Evolutionary conservation across 331 rosid genomes (phyloP).

Genomic region (Prunus yedoensis): DNA sequence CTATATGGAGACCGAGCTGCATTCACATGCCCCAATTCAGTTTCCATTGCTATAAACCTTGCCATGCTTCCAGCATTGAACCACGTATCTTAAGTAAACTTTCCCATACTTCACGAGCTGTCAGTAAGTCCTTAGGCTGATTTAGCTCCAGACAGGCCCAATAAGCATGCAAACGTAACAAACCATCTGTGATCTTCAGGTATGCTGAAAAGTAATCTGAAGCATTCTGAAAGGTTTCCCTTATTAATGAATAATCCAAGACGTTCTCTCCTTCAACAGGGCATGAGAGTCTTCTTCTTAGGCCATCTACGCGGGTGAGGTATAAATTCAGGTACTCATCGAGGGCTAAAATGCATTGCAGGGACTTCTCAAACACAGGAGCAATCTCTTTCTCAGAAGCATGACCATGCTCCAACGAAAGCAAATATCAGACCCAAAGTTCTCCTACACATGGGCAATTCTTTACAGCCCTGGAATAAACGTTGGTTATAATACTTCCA

Average conservation of each 20-base stretch:
- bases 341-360: slow-evolving; percentile 56
- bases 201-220: slow-evolving; percentile 75
- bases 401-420: slow-evolving; percentile 69
- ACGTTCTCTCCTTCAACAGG: slow-evolving; percentile 36
- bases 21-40: slow-evolving; percentile 60
- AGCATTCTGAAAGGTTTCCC: slow-evolving; percentile 87
- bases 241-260: slow-evolving; percentile 54
- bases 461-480: slow-evolving; percentile 77
- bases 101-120: slow-evolving; percentile 94
- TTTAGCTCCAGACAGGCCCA: slow-evolving; percentile 85
- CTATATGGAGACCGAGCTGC: slow-evolving; percentile 78
- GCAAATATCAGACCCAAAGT: slow-evolving; percentile 80
- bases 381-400: slow-evolving; percentile 74
- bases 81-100: slow-evolving; percentile 77
- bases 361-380: slow-evolving; percentile 66
- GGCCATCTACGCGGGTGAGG: slow-evolving; percentile 83
- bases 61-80: slow-evolving; percentile 82
- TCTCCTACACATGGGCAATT: slow-evolving; percentile 92
- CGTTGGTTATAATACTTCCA: slow-evolving; percentile 56
- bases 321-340: slow-evolving; percentile 87
- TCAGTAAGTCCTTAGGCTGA: slow-evolving; percentile 56
- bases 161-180: slow-evolving; percentile 67
- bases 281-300: slow-evolving; percentile 74
- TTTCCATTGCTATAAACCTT: slow-evolving; percentile 74
- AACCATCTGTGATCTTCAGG: slow-evolving; percentile 68